These are phyloP conservation scores for Tribonema minus DNA, from an alignment of 108 stramenopile species.

Conservation along the genomic window DNA sequence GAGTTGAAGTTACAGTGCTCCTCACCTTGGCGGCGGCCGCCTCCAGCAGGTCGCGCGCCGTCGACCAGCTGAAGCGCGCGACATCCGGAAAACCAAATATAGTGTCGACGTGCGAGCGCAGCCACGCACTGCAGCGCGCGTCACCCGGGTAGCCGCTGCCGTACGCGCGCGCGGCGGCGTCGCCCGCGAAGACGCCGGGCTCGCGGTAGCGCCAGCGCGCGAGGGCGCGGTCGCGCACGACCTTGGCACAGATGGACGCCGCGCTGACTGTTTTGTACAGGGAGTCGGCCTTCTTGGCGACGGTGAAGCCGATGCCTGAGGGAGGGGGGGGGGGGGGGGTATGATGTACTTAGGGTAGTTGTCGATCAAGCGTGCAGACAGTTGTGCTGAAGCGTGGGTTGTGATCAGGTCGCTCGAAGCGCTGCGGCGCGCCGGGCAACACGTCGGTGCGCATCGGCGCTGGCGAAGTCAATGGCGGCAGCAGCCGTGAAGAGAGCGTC, in stretches of 20 bases:
- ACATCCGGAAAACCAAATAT: slow-evolving; percentile 51
- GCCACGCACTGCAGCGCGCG: slow-evolving; percentile 41
- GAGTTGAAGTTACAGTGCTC: too few relatives aligned
- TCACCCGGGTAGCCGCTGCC: slow-evolving; percentile 52
- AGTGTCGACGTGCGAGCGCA: slow-evolving; percentile 7
- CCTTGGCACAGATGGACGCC: slow-evolving; percentile 52
- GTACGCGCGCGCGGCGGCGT: slow-evolving; percentile 5
- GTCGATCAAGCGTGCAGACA: too few relatives aligned
- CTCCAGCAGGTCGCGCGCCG: slow-evolving; percentile 45
- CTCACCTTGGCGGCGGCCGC: slow-evolving; percentile 1
- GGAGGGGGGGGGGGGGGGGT: too few relatives aligned
- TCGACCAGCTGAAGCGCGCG: slow-evolving; percentile 55
- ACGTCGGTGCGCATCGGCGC: too few relatives aligned
- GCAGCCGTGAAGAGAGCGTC: too few relatives aligned
- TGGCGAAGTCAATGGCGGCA: too few relatives aligned
- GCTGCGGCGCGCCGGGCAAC: too few relatives aligned
- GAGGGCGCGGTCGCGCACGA: slow-evolving; percentile 34
- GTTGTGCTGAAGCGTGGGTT: too few relatives aligned
- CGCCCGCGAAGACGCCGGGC: slow-evolving; percentile 23
- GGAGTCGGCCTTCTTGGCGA: slow-evolving; percentile 51
- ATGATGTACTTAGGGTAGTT: too few relatives aligned
- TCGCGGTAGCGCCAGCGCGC: slow-evolving; percentile 43
- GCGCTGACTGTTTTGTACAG: slow-evolving; percentile 56
- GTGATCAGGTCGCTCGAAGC: too few relatives aligned
- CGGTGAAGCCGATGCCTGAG: slow-evolving; percentile 23